Evolutionary conservation across 169 alveolate species (phyloP).

Genomic region (Plasmodium fragile): DNA sequence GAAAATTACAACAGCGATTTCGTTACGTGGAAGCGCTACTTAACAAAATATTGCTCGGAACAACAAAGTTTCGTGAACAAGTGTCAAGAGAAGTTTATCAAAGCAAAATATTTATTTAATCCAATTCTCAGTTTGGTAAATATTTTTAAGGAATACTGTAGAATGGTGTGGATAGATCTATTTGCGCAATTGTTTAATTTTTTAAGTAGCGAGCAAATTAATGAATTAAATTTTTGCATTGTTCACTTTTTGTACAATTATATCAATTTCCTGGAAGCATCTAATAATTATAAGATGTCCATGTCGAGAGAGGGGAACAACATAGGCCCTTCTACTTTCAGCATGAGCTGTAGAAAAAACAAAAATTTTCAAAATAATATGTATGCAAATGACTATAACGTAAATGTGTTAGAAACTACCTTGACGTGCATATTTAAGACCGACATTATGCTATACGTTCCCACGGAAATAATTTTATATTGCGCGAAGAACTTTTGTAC

Average conservation of each 20-base stretch:
- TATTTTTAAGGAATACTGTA: conserved; percentile 43
- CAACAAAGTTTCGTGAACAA: conserved; percentile 24
- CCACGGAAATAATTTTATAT: conserved; percentile 53
- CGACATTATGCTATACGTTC: conserved; percentile 9
- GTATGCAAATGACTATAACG: conserved; percentile 29
- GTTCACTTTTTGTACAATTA: conserved; percentile 43
- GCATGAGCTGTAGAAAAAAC: background rate
- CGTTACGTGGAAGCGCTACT: conserved; percentile 23
- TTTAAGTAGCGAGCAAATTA: conserved; percentile 32
- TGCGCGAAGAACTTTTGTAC: conserved; percentile 30
- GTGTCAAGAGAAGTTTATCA: conserved; percentile 31
- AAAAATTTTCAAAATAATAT: conserved; percentile 23
- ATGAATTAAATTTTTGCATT: conserved; percentile 32
- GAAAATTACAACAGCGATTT: conserved; percentile 12
- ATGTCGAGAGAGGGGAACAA: background rate
- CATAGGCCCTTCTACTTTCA: background rate
- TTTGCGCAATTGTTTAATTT: conserved; percentile 31
- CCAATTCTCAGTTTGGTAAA: conserved; percentile 31
- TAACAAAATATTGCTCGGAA: conserved; percentile 50
- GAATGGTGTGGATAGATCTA: conserved; percentile 48
- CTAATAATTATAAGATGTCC: background rate
- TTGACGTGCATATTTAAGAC: conserved; percentile 32
- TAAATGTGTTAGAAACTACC: conserved; percentile 50
- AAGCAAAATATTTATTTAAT: conserved; percentile 62
- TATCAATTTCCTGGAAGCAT: conserved; percentile 14